Conservation (phyloP, 2,329 filamentous ascomycete genomes). For the Penicillium decumbens region DNA sequence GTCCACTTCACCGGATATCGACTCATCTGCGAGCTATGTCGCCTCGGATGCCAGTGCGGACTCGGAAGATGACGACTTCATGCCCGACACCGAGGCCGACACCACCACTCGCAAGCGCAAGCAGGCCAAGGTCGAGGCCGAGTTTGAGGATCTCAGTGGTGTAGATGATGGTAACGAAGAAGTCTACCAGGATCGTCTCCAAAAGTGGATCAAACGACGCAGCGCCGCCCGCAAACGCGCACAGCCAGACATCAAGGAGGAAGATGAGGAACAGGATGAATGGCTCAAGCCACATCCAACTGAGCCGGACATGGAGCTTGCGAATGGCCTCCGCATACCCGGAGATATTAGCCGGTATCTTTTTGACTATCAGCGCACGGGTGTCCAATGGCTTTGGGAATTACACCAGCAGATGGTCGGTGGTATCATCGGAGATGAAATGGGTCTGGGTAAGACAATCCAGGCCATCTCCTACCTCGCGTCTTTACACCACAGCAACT, state of each 20-base stretch:
- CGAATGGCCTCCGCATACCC: conserved; percentile 72
- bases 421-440: conserved; percentile 94
- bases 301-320: conserved; percentile 68
- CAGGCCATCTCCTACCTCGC: conserved; percentile 79
- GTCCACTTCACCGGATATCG: conserved; percentile 13
- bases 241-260: conserved; percentile 37
- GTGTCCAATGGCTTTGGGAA: conserved; percentile 93
- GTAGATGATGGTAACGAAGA: conserved; percentile 86
- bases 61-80: conserved; percentile 37
- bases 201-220: conserved; percentile 66
- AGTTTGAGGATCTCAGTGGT: conserved; percentile 55
- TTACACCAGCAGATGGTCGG: conserved; percentile 84
- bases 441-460: conserved; percentile 96
- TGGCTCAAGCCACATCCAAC: conserved; percentile 86
- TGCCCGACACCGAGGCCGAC: conserved; percentile 28
- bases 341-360: conserved; percentile 89
- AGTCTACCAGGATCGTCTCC: conserved; percentile 70
- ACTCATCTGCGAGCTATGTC: conserved; percentile 35
- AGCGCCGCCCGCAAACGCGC: conserved; percentile 54
- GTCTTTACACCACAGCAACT: conserved; percentile 85
- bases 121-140: conserved; percentile 30
- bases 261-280: conserved; percentile 46
- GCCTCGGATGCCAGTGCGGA: conserved; percentile 28
- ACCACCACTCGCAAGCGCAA: conserved; percentile 19
- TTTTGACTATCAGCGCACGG: conserved; percentile 96